Evolutionary conservation across 192 early-diverging fungal species (phyloP).

Genomic region (Obelidium mucronatum): DNA sequence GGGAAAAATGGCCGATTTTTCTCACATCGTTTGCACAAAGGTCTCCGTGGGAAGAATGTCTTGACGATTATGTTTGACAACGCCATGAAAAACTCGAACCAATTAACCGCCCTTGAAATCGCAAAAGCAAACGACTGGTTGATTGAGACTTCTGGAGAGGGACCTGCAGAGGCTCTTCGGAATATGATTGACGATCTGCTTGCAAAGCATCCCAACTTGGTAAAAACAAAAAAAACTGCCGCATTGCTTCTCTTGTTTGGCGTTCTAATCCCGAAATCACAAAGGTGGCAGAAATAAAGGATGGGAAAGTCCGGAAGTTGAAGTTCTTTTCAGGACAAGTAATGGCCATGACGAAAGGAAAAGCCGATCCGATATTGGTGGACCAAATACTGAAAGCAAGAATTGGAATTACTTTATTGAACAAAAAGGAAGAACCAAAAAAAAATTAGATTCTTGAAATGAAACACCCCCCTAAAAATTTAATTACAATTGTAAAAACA

Average conservation of each 20-base stretch:
- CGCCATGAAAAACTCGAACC: slow-evolving; percentile 50
- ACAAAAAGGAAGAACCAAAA: too few relatives aligned
- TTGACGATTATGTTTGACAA: slow-evolving; percentile 75
- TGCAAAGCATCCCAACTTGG: slow-evolving; percentile 27
- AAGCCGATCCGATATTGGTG: slow-evolving; percentile 75
- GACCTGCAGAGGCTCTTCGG: slow-evolving; percentile 38
- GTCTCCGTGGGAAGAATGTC: slow-evolving; percentile 67
- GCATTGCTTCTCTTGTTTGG: background rate
- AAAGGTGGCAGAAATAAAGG: slow-evolving; percentile 65
- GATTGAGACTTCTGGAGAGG: background rate
- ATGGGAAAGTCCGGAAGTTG: slow-evolving; percentile 71
- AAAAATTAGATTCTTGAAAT: too few relatives aligned
- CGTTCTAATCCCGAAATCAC: background rate
- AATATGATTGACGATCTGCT: slow-evolving; percentile 40
- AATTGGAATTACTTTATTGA: too few relatives aligned
- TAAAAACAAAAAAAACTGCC: slow-evolving; percentile 34
- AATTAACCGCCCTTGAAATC: slow-evolving; percentile 66
- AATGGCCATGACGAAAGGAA: slow-evolving; percentile 80
- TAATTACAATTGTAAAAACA: too few relatives aligned
- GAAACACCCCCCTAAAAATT: too few relatives aligned
- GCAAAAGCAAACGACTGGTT: slow-evolving; percentile 38
- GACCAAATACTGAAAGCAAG: slow-evolving; percentile 62
- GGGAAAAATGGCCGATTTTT: background rate
- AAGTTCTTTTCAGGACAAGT: slow-evolving; percentile 87
- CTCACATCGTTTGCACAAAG: slow-evolving; percentile 18